Percentiles rank a stretch among this genome's conserved stretches.
phyloP scores from a whole-genome alignment of 495 filamentous ascomycete species.

The Aspergillus bertholletiae region DNA sequence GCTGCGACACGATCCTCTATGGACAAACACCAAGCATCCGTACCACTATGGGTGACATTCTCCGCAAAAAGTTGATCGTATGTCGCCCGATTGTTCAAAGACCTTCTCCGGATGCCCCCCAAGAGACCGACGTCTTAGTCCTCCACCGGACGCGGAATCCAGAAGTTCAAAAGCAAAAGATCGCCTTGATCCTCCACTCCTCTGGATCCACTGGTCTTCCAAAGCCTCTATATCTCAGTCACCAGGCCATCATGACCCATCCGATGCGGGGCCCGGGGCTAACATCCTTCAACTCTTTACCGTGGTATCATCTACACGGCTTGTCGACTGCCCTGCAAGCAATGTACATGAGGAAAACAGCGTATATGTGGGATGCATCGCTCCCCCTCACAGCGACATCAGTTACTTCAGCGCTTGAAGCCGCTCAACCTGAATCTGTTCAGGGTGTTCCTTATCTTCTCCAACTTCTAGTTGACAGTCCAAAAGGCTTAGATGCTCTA shows the following conservation, averaged over 20 bases:
- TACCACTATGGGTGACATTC: conserved; percentile 40
- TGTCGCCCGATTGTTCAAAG: conserved; percentile 27
- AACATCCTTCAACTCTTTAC: conserved; percentile 52
- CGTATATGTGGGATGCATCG: conserved; percentile 49
- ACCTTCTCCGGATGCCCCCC: conserved; percentile 9
- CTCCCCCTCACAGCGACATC: conserved; percentile 51
- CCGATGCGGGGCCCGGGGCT: conserved; percentile 28
- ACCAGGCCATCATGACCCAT: conserved; percentile 39
- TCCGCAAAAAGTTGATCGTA: conserved; percentile 28
- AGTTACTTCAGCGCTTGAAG: conserved; percentile 44
- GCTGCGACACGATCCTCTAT: conserved; percentile 44
- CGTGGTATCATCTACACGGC: conserved; percentile 54
- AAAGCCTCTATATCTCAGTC: conserved; percentile 46
- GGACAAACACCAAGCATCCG: conserved; percentile 36
- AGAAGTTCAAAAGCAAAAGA: conserved; percentile 27
- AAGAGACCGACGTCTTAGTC: conserved; percentile 26
- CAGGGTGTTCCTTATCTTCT: conserved; percentile 57
- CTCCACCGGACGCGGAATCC: conserved; percentile 31
- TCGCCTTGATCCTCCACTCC: conserved; percentile 50
- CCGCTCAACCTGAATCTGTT: conserved; percentile 45
- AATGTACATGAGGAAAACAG: conserved; percentile 49
- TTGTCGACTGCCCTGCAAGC: conserved; percentile 45
- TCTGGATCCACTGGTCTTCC: conserved; percentile 58
- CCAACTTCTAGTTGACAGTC: conserved; percentile 48
- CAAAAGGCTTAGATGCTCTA: conserved; percentile 43